phyloP scores from a whole-genome alignment of 371 early-diverging fungal genomes.

The Mortierella sp. region DNA sequence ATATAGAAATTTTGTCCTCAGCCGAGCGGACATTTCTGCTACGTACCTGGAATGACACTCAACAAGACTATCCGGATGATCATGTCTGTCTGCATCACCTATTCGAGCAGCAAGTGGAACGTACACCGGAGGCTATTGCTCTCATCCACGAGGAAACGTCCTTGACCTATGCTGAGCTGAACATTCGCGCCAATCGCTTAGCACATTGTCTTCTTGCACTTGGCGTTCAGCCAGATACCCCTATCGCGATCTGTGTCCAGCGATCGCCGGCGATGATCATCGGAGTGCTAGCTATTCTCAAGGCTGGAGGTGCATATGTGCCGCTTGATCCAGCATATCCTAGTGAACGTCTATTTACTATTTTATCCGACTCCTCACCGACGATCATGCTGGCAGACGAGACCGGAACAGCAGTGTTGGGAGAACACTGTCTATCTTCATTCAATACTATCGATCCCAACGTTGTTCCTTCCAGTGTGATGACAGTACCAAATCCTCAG shows the following conservation, averaged over 20 bases:
- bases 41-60: neutral
- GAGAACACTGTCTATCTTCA: neutral
- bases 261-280: conserved; percentile 17
- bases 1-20: conserved; percentile 6
- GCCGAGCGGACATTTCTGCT: conserved; percentile 5
- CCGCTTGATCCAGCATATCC: conserved; percentile 21
- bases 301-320: conserved; percentile 30
- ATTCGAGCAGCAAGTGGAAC: conserved; percentile 16
- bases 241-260: conserved; percentile 17
- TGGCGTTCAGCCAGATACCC: conserved; percentile 13
- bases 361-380: conserved; percentile 3
- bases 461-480: neutral
- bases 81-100: conserved; percentile 12
- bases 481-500: neutral
- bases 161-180: conserved; percentile 25
- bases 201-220: conserved; percentile 16
- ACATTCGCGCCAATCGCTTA: conserved; percentile 6
- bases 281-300: conserved; percentile 15
- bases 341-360: neutral
- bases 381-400: neutral
- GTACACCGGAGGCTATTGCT: conserved; percentile 22
- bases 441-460: neutral
- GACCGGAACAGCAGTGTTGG: neutral
- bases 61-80: neutral
- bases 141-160: conserved; percentile 15